Base-by-base conservation (phyloP, 2,329 filamentous ascomycete species). In the Fusarium brachygibbosum region DNA sequence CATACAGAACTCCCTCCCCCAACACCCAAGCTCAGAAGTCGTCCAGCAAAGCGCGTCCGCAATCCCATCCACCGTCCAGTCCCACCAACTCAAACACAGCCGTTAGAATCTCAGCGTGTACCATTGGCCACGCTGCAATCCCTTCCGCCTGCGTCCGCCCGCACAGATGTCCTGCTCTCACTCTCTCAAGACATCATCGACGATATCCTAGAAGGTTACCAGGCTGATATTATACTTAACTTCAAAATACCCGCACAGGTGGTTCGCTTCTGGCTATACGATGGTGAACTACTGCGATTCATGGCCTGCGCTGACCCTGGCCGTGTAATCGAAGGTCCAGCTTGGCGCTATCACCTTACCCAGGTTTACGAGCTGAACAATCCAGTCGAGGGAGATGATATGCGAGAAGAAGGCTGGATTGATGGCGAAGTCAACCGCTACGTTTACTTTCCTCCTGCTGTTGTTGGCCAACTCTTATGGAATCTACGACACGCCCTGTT, bases 351-450 rank as follows among this genome's bases (percentile, higher is more conserved):
- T 58, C 53, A 53, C 29, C 60, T 79, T 19, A 46, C 61, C 3
- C 79, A 90, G 69, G 81, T 91, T 1, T 91, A 90, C 71, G 83
- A 88, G 75, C 82, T 91, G 28, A 89, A 90, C 70, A 85, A 90
- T 73, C 85, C 88, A 0, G 80, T 88, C 3, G 78, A 82, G 1
- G 78, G 87, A 3, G 77, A 80, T 0, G 79, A 84, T 53, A 86
- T 90, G 80, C 82, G 82, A 44, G 78, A 81, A 41, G 84, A 86
- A 38, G 87, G 86, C 1, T 88, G 87, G 85, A 74, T 89, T 1
- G 79, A 82, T 7, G 78, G 79, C 2, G 76, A 82, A 3, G 83
- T 88, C n/a, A 79, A 81, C 28, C 84, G 83, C 50, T 89, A 85
- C 62, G 76, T 78, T 4, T 88, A 85, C 68, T 76, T 90, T 1